Percentiles rank a stretch among this genome's conserved stretches.
phyloP scores from a whole-genome alignment of 169 alveolate genomes.

The Eimeria maxima region DNA sequence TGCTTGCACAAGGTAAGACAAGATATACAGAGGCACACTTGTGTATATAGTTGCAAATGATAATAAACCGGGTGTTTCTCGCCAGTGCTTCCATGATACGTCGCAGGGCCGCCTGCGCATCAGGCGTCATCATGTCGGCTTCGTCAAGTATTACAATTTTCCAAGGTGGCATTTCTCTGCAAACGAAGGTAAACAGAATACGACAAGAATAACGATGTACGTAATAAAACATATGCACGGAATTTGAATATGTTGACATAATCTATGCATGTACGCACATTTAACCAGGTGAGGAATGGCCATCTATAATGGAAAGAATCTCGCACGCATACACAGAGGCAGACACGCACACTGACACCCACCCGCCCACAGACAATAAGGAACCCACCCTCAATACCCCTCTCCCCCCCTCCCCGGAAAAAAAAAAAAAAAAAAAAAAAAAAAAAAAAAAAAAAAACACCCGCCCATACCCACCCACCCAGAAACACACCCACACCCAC shows the following conservation, averaged over 20 bases:
- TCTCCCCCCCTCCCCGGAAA: too few relatives aligned
- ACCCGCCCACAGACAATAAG: too few relatives aligned
- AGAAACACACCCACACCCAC: neutral
- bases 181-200: neutral
- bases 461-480: too few relatives aligned
- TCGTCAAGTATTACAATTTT: slow-evolving; percentile 99
- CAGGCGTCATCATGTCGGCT: slow-evolving; percentile 99
- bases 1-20: neutral
- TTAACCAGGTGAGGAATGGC: neutral
- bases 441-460: too few relatives aligned
- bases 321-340: too few relatives aligned
- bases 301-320: too few relatives aligned
- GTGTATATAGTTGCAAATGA: slow-evolving; percentile 98
- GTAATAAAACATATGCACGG: neutral
- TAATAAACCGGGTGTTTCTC: slow-evolving; percentile 97
- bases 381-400: too few relatives aligned
- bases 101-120: slow-evolving; percentile 99
- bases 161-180: slow-evolving; percentile 94
- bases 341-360: too few relatives aligned
- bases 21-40: slow-evolving; percentile 19
- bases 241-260: neutral
- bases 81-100: slow-evolving; percentile 98
- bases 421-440: too few relatives aligned
- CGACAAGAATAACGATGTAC: neutral
- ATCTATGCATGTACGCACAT: neutral